Evolutionary conservation across 805 yeast genomes (phyloP), one percentile per base, ranked within the genome.

Genomic region (Teunomyces barrocoloradensis): DNA sequence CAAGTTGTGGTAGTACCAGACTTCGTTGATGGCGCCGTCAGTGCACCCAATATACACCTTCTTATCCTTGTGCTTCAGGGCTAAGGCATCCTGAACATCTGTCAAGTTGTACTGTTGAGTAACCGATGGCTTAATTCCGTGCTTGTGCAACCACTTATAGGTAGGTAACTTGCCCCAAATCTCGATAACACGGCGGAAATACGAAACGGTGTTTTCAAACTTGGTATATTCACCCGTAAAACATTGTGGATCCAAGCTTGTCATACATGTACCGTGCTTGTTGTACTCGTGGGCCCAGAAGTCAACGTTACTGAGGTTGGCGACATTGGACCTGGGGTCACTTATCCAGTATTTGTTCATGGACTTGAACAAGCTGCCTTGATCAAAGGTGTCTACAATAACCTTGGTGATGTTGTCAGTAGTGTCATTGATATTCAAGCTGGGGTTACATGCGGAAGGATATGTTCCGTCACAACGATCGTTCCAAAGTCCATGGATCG

Each of bases 1-100:
- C 44, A 89, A 71, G 51, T 81, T 75, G 71, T 85, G 86, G 69
- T 79, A 89, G 68, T 90, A 91, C 95, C 96, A 91, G 38, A 85
- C 69, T 63, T 85, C 85, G 53, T 77, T 78, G 44, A 84, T 64
- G 54, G 72, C 59, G 50, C 60, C 59, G 57, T 60, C 46, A 46
- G 59, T 50, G 53, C 77, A 72, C 33, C 66, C 66, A 59, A 72
- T 64, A 47, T 57, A 69, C 10, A 70, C 76, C 18, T 60, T 43
- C 29, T 64, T 51, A 12, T 68, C 74, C 17, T 53, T 60, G 50
- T 65, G 66, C 34, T 62, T 58, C 42, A 56, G 55, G 35, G 60
- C 50, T 48, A 72, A 63, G 1, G 76, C 75, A 2, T 52, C 55
- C 32, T 53, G 53, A 27, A 72, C 63, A 45, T 72, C 66, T 15